Conservation (phyloP, 1,139 yeast species). For the Suhomyces taliae region DNA sequence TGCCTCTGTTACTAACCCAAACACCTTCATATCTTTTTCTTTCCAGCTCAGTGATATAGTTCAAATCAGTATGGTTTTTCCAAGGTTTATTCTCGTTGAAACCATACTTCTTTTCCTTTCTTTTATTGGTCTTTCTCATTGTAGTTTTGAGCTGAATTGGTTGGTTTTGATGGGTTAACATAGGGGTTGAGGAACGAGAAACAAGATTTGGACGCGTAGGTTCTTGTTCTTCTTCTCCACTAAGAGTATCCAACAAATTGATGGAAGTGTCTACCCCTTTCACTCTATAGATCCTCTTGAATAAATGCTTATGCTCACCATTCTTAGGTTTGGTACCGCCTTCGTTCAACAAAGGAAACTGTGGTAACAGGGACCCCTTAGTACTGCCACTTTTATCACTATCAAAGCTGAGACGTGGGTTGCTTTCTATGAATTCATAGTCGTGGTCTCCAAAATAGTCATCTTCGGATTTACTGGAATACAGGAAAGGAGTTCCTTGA, state of each 20-base stretch:
- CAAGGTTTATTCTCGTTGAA: constrained; percentile 94
- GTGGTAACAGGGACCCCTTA: constrained; percentile 13
- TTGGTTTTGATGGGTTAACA: constrained; percentile 12
- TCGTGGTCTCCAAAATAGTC: constrained; percentile 10
- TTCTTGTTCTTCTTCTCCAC: constrained; percentile 16
- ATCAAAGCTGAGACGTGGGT: constrained; percentile 5
- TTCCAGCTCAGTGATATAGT: constrained; percentile 65
- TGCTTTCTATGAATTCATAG: constrained; percentile 6
- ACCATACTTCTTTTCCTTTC: constrained; percentile 40
- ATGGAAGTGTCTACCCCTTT: constrained; percentile 19
- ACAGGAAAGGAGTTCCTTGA: constrained; percentile 2
- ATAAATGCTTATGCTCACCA: constrained; percentile 10
- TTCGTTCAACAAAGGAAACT: constrained; percentile 14
- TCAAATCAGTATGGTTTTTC: constrained; percentile 77
- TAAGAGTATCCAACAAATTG: constrained; percentile 15
- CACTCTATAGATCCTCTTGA: constrained; percentile 15
- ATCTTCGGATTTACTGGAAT: constrained; percentile 12
- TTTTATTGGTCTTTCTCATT: constrained; percentile 58
- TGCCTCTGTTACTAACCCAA: constrained; percentile 86
- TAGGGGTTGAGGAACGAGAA: constrained; percentile 10
- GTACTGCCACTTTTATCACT: constrained; percentile 9
- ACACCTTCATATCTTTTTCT: constrained; percentile 87
- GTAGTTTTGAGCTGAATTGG: constrained; percentile 60
- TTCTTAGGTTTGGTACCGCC: constrained; percentile 3
- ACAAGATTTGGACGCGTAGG: constrained; percentile 2